Percentiles rank a stretch among this genome's conserved stretches.
Evolutionary conservation across 805 yeast species (phyloP).

Genomic region (Candida palmyrensis): DNA sequence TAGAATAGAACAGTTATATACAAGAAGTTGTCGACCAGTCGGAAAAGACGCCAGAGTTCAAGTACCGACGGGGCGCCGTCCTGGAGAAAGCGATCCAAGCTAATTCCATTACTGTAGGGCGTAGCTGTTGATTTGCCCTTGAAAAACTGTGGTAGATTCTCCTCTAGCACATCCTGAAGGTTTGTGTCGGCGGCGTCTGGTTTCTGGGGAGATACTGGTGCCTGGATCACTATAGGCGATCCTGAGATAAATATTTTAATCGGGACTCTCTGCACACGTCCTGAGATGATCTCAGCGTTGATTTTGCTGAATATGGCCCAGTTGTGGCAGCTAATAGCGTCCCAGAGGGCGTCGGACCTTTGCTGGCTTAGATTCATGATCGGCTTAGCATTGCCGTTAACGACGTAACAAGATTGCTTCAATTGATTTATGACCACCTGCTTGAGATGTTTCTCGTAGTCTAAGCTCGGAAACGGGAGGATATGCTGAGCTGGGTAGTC

Average conservation of each 20-base stretch:
- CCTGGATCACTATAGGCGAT: conserved; percentile 28
- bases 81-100: conserved; percentile 31
- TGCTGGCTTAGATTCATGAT: conserved; percentile 72
- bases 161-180: conserved; percentile 5
- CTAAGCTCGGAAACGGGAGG: conserved; percentile 23
- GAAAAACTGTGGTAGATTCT: conserved; percentile 9
- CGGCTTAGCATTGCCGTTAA: conserved; percentile 72
- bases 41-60: conserved; percentile 30
- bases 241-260: conserved; percentile 42
- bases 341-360: conserved; percentile 57
- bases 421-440: conserved; percentile 70
- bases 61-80: conserved; percentile 10
- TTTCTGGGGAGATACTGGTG: conserved; percentile 10
- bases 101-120: conserved; percentile 11
- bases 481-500: conserved; percentile 25
- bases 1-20: conserved; percentile 26
- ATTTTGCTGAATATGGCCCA: conserved; percentile 18
- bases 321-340: conserved; percentile 37
- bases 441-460: conserved; percentile 29
- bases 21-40: conserved; percentile 32
- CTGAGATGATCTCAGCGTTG: conserved; percentile 18
- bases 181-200: conserved; percentile 5
- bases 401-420: conserved; percentile 74
- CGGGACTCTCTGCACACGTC: conserved; percentile 38
- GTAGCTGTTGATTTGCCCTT: neutral